Evolutionary conservation across 768 basidiomycete genomes (phyloP), one percentile per base, ranked within the genome.

Genomic region (Pulveroboletus frians): DNA sequence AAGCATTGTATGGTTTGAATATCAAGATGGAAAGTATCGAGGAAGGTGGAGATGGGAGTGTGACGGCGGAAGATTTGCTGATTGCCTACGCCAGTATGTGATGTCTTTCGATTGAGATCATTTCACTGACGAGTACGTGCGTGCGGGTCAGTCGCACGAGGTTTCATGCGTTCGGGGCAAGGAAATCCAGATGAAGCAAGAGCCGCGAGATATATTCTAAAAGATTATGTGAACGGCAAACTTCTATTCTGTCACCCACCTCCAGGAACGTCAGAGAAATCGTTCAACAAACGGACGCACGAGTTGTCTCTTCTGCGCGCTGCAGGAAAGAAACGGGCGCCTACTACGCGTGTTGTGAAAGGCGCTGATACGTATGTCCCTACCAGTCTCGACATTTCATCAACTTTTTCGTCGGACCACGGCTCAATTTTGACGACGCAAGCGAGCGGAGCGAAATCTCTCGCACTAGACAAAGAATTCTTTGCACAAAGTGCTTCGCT

Each of bases 171-270:
- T 34, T 83, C 93, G 1, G 92, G 95, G 1, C 92, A 94, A 71
- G 96, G 96, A 37, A 96, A 94, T 69, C 94, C 95, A 9, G 96
- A 99, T 63, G 93, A 97, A 63, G 92, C 96, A 27, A 85, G 92
- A 44, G 82, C 96, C 0, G 91, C 95, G 14, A 83, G 96, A 50
- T 86, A 87, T 62, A 75, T 99, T 48, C 76, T 99, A 42, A 99
- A 99, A 67, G 96, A 99, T 70, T 99, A 94, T 62, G 93, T 98
- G 52, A 93, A 88, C 58, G 96, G 89, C 21, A 92, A 91, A 59
- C 76, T 99, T 1, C 76, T 98, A 9, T 97, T 80, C 66, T 92
- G 90, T 56, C 88, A 95, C 55, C 82, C 91, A 14, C 89, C 95
- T n/a, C 92, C 94, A 1, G 80, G 71, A 10, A 68, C 80, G 4